Base-by-base conservation (phyloP, 139 green algal genomes). In the Eudorina sp. region DNA sequence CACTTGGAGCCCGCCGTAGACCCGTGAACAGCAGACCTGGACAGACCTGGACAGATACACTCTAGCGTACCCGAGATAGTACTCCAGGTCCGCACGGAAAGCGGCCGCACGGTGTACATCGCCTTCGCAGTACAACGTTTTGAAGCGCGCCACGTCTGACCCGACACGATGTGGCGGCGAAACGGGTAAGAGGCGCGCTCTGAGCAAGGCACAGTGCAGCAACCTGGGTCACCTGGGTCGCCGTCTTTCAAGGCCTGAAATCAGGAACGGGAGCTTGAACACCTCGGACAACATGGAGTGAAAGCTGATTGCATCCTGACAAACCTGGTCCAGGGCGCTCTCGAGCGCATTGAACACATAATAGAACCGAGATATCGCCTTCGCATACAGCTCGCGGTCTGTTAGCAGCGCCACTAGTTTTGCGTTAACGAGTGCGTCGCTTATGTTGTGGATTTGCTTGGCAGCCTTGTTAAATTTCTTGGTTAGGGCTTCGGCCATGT, bases 341-440 rank as follows among this genome's bases (percentile, higher is more conserved):
- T 90, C 86, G 3, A 90, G 38, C 1, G 86, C 78, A 16, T 43
- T 14, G 38, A 88, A 90, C 21, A 90, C 86, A 31, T 60, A 83
- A 29, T 90, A 90, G 40, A 90, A 88, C 45, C 45, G 69, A 0
- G 75, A 53, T 1, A 90, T 31, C 2, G 86, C 77, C n/a, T 46
- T 48, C 11, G 21, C 86, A 60, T 90, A 90, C 0, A 90, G 86
- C 19, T 68, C 29, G 11, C 48, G 11, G 34, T 83, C 38, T 1
- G 34, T 84, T n/a, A 90, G 83, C 36, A 90, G 46, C 0, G 72
- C 86, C 4, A 90, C 9, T 23, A 90, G 78, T 4, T 77, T 81
- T n/a, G 78, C 31, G 14, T 88, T 88, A 0, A 90, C 85, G 11
- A 89, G 36, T 1, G 36, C 31, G 23, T 88, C 55, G 34, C 38